Evolutionary conservation across 2,329 filamentous ascomycete genomes (phyloP), one percentile per base, ranked within the genome.

Genomic region (Colletotrichum chrysophilum): DNA sequence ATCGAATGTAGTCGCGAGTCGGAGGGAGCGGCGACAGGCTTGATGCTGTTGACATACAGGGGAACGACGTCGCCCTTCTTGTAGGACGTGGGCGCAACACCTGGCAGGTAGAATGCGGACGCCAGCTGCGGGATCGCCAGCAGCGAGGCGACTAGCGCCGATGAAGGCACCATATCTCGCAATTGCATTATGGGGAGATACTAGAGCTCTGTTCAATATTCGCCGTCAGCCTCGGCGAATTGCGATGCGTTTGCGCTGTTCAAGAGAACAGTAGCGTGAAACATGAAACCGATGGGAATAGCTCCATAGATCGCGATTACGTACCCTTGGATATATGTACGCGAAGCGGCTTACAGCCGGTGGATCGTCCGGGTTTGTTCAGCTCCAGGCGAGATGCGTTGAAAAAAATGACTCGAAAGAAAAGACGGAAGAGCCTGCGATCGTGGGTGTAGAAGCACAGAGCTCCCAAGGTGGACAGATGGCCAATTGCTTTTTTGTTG

Each of bases 41-140:
- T 97, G 80, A 99, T 93, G 83, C 93, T 93, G 87, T 99, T 99
- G 84, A 99, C 97, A 81, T 95, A 93, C 65, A 99, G 91, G 28
- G 96, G 95, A 28, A 99, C 97, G 30, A 87, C 87, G 80, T 97
- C 94, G 82, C 93, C 94, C 68, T 88, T 87, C 81, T 94, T 92
- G 88, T 99, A 99, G 72, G 96, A 96, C 58, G 95, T 97, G 26
- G 97, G 97, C 78, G 96, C 96, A 80, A 98, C 96, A 79, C 97
- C 97, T 48, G 96, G 97, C 55, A 99, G 94, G 87, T 99, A 99
- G 88, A 98, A 99, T 71, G 95, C 95, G 4, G 92, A 89, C 16
- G 89, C 86, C 43, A 92, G 83, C 77, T 90, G 88, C 28, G 91
- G 89, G 32, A 88, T 82, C 62, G 87, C 85, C 48, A 92, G 81